These are phyloP conservation scores for Domatiomyces catenatus DNA, from an alignment of 2,329 filamentous ascomycete genomes.

Conservation along the genomic window DNA sequence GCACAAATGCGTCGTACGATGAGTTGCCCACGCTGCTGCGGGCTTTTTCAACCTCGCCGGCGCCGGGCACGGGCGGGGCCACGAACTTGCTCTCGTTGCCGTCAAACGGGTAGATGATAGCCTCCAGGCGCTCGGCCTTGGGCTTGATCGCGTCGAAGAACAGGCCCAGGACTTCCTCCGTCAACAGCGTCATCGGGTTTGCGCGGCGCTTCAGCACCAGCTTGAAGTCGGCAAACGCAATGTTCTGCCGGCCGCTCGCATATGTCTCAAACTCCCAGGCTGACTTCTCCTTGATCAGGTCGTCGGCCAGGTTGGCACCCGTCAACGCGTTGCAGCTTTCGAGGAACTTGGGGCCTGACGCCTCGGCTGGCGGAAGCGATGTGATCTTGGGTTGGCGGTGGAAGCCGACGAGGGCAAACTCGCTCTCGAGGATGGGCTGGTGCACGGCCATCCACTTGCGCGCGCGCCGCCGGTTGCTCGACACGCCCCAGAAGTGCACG, in stretches of 20 bases:
- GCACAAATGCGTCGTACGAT: constrained; percentile 78
- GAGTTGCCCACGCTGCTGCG: constrained; percentile 38
- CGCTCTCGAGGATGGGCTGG: constrained; percentile 53
- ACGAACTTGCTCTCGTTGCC: constrained; percentile 73
- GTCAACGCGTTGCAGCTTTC: constrained; percentile 25
- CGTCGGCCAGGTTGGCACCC: constrained; percentile 32
- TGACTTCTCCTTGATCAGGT: constrained; percentile 68
- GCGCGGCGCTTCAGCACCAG: constrained; percentile 70
- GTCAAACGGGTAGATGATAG: constrained; percentile 74
- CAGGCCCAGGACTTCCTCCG: constrained; percentile 56
- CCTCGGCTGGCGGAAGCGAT: constrained; percentile 31
- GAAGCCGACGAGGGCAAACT: constrained; percentile 83
- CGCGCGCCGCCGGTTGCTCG: constrained; percentile 64
- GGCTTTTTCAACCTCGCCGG: constrained; percentile 42
- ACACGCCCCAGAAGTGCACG: constrained; percentile 67
- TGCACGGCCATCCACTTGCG: constrained; percentile 66
- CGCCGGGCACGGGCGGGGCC: constrained; percentile 44
- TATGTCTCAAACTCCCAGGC: constrained; percentile 77
- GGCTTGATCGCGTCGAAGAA: constrained; percentile 62
- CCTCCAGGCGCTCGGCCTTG: constrained; percentile 59
- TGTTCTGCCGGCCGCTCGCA: constrained; percentile 79
- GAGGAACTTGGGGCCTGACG: constrained; percentile 24
- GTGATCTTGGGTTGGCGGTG: constrained; percentile 35
- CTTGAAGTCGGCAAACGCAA: constrained; percentile 78
- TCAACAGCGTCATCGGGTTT: constrained; percentile 56